These are phyloP conservation scores for Leccinum glutinopallens DNA, from an alignment of 1,284 basidiomycete species.

Conservation along the genomic window DNA sequence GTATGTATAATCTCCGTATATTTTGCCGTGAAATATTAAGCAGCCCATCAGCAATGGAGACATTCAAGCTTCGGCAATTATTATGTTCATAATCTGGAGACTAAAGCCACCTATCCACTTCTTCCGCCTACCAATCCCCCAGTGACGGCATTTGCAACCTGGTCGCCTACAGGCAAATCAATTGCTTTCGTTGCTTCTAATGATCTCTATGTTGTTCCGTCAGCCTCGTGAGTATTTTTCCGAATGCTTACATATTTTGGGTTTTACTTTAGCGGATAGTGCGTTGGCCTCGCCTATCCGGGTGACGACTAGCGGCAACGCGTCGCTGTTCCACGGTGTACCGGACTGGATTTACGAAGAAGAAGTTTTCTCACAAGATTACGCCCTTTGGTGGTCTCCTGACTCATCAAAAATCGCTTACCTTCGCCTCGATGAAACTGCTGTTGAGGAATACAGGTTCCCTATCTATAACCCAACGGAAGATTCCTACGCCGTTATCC, in stretches of 20 bases:
- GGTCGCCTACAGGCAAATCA: constrained; percentile 82
- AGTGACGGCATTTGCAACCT: constrained; percentile 75
- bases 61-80: constrained; percentile 88
- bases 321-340: constrained; percentile 89
- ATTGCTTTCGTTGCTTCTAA: constrained; percentile 84
- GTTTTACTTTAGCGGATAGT: constrained; percentile 31
- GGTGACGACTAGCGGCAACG: constrained; percentile 81
- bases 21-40: constrained; percentile 4
- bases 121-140: constrained; percentile 67
- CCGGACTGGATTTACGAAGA: constrained; percentile 99
- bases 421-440: constrained; percentile 86
- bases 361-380: constrained; percentile 79
- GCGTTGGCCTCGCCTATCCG: constrained; percentile 58
- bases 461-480: constrained; percentile 89
- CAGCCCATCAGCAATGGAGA: constrained; percentile 78
- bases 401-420: constrained; percentile 82
- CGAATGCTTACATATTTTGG: not conserved
- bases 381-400: constrained; percentile 91
- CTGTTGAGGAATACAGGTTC: constrained; percentile 84
- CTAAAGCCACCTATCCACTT: constrained; percentile 68
- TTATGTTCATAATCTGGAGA: constrained; percentile 73
- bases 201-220: constrained; percentile 81
- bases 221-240: constrained; percentile 50
- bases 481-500: constrained; percentile 67
- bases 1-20: constrained; percentile 38